These are phyloP conservation scores for Syzygium oleosum DNA, from an alignment of 345 rosid species.

Conservation along the genomic window DNA sequence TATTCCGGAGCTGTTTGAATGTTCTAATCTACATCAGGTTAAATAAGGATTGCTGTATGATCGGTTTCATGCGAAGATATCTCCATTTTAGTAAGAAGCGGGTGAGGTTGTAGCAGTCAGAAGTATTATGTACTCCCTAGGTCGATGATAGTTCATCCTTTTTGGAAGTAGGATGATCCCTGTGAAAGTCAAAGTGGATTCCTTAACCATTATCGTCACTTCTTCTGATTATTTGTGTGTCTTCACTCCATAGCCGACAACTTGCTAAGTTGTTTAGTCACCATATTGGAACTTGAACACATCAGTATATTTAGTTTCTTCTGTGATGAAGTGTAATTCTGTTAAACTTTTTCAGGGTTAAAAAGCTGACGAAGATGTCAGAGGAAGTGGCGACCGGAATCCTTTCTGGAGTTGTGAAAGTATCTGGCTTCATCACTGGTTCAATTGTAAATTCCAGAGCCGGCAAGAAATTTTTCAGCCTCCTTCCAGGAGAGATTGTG, in stretches of 20 bases:
- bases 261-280: neutral
- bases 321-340: neutral
- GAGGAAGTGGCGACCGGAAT: conserved; percentile 69
- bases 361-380: conserved; percentile 74
- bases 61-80: neutral
- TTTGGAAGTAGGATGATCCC: neutral
- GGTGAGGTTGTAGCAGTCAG: neutral
- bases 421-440: conserved; percentile 68
- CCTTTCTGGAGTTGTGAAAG: conserved; percentile 79
- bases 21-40: neutral
- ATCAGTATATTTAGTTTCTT: neutral
- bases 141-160: neutral
- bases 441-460: conserved; percentile 74
- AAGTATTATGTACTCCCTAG: neutral
- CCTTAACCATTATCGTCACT: neutral
- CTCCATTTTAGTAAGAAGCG: neutral
- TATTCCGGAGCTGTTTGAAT: neutral
- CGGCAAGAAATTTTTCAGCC: conserved; percentile 76
- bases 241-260: neutral
- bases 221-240: neutral
- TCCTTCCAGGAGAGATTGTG: conserved; percentile 81
- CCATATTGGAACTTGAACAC: neutral
- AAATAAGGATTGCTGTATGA: neutral
- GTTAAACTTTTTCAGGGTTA: conserved; percentile 44
- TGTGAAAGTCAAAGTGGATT: neutral